Conservation (phyloP, 495 filamentous ascomycete genomes). For the Cercophora sp. region DNA sequence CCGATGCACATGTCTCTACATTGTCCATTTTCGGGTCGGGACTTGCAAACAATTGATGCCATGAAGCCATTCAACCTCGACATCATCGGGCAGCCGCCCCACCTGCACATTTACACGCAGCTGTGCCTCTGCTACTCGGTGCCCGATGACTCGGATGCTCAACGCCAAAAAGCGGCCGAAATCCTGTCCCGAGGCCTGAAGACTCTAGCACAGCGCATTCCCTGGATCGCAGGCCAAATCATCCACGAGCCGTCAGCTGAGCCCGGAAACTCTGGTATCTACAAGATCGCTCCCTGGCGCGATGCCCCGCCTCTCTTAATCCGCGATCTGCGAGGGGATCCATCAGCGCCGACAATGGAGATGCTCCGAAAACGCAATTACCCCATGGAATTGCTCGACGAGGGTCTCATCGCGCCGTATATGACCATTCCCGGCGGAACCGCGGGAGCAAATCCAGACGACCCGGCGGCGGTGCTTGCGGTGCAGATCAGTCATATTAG, state of each 20-base stretch:
- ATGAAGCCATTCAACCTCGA: slow-evolving; percentile 2
- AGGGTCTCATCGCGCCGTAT: slow-evolving; percentile 42
- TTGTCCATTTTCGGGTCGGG: not conserved
- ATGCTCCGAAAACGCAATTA: slow-evolving; percentile 37
- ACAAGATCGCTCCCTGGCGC: slow-evolving; percentile 34
- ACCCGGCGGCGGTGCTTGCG: slow-evolving; percentile 36
- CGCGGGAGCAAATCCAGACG: slow-evolving; percentile 11
- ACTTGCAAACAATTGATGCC: not conserved
- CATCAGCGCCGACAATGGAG: slow-evolving; percentile 38
- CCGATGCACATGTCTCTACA: no score
- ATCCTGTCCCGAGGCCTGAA: slow-evolving; percentile 7
- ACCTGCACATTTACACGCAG: slow-evolving; percentile 2
- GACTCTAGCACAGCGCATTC: slow-evolving; percentile 34
- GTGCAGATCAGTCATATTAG: slow-evolving; percentile 52
- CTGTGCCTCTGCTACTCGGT: not conserved
- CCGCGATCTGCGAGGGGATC: slow-evolving; percentile 38
- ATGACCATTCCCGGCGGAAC: slow-evolving; percentile 37
- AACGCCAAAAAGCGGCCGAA: not conserved
- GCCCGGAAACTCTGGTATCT: slow-evolving; percentile 31
- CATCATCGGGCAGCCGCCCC: not conserved
- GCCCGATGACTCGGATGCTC: not conserved
- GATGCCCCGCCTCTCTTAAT: slow-evolving; percentile 36
- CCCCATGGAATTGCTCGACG: slow-evolving; percentile 53
- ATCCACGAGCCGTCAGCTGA: not conserved
- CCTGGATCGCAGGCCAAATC: slow-evolving; percentile 53